Percentiles rank a stretch among this genome's conserved stretches.
Evolutionary conservation across 495 filamentous ascomycete genomes (phyloP).

Genomic region (Chaetomidium leptoderma): DNA sequence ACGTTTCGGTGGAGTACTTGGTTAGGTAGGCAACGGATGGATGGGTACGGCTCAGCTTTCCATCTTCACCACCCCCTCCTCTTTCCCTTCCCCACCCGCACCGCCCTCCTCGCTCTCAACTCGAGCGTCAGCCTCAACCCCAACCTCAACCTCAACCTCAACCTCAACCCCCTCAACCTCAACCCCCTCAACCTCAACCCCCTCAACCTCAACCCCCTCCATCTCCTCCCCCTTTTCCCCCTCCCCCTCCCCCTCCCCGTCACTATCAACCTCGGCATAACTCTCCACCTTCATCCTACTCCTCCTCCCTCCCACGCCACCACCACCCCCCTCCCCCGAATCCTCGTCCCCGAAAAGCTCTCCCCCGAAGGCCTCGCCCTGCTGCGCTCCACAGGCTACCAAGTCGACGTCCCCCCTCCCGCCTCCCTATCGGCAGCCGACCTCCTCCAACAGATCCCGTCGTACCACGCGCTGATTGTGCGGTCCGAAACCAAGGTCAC

Average conservation of each 20-base stretch:
- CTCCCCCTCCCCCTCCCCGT: conserved; percentile 26
- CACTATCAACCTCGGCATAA: conserved; percentile 36
- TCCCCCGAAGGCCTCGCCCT: conserved; percentile 66
- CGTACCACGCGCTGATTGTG: conserved; percentile 65
- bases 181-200: conserved; percentile 17
- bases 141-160: conserved; percentile 20
- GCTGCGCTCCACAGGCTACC: conserved; percentile 48
- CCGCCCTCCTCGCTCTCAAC: background rate
- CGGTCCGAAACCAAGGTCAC: conserved; percentile 71
- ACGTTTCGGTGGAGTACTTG: too few species aligned
- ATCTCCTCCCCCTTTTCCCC: conserved; percentile 20
- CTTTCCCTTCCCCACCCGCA: too few species aligned
- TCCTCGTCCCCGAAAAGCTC: conserved; percentile 68
- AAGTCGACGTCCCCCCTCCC: conserved; percentile 55
- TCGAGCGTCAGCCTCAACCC: too few species aligned
- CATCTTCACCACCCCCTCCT: too few species aligned
- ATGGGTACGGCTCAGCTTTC: too few species aligned
- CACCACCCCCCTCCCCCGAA: conserved; percentile 33
- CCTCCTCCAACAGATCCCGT: conserved; percentile 54
- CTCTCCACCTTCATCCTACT: conserved; percentile 36
- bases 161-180: background rate
- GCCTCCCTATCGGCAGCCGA: conserved; percentile 51
- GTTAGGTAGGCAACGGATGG: too few species aligned
- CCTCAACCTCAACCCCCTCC: conserved; percentile 9
- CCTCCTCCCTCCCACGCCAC: conserved; percentile 14